Base-by-base conservation (phyloP, 1,284 basidiomycete genomes). In the Volvariella surrecta region DNA sequence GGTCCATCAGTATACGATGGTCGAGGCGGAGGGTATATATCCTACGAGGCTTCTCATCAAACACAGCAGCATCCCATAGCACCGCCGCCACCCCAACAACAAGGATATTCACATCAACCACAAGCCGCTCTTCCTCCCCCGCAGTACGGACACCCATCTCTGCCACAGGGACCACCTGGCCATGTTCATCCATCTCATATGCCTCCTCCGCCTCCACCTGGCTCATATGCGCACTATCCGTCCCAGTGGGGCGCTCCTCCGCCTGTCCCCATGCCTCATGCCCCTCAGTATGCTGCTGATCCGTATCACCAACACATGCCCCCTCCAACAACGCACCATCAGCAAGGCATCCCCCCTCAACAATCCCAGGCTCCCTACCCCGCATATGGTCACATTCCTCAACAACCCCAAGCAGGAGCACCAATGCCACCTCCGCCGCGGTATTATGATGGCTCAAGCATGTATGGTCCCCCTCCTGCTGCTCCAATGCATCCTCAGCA, bases 1-100 rank as follows among this genome's bases (percentile, higher is more conserved):
- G 56, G 58, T 0, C 56, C 59, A 0, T 56, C 57, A 30, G 57
- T 59, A 0, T 60, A 56, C 43, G 60, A 63, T 51, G 57, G 58
- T 19, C 51, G 58, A 3, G 55, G 58, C 32, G 54, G 58, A 1
- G 58, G 55, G 0, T 57, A 61, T 40, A 49, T 55, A 34, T 41
- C 51, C 4, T 56, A 52, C 37, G 54, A 58, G 17, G 37, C 47
- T 2, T 42, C 43, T 8, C 40, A 48, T 4, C 49, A 50, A 37
- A 39, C 47, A 10, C 41, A 45, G n/a, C 45, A 52, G 37, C 52
- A 44, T 31, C 13, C 18, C 45, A n/a, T 37, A 15, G 32, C 45
- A 46, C 6, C 45, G 47, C 13, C 49, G 42, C 9, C 48, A 39
- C n/a, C 44, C n/a, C 53, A 47, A 16, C 52, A 48, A 30, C 52